Evolutionary conservation across 805 yeast species (phyloP), one percentile per base, ranked within the genome.

Genomic region (Candida golubevii): DNA sequence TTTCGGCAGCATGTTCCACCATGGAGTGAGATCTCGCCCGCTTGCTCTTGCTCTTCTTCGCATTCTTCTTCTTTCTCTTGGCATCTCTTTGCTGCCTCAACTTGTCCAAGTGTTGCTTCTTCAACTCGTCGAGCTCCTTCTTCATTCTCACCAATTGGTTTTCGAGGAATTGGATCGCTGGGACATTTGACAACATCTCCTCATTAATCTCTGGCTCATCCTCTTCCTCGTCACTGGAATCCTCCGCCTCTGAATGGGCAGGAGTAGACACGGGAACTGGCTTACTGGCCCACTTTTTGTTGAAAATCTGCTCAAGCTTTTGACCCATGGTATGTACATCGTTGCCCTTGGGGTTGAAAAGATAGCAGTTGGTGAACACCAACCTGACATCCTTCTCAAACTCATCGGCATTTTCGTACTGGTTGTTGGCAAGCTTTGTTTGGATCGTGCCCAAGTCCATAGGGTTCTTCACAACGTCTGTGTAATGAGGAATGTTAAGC

Each of bases 281-380:
- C 47, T 66, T 61, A 53, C 88, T 89, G 23, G 80, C 77, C 97
- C 98, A 91, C 63, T 82, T 83, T 58, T 85, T 82, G 57, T 88
- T 85, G 60, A 91, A 93, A 3, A 86, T 78, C 26, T 82, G 83
- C 65, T 93, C 97, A 44, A 93, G 71, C 55, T 89, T 77, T 62
- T 88, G 96, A 14, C 98, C 99, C 95, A 93, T 85, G 77, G 80
- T 78, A 63, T 90, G 88, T 32, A 93, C 99, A 39, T 95, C 95
- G 6, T 96, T 83, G n/a, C 97, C 96, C 56, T 86, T 96, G 2
- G 99, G 98, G 65, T 93, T 93, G 71, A 91, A 93, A 12, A 77
- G 73, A 63, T 88, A 93, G 68, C 98, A 91, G 67, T 93, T 91
- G 50, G 78, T 72, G 69, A 93, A 90, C 46, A 93, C 86, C 48